Base-by-base conservation (phyloP, 306 rosid species). In the Senna siamea region DNA sequence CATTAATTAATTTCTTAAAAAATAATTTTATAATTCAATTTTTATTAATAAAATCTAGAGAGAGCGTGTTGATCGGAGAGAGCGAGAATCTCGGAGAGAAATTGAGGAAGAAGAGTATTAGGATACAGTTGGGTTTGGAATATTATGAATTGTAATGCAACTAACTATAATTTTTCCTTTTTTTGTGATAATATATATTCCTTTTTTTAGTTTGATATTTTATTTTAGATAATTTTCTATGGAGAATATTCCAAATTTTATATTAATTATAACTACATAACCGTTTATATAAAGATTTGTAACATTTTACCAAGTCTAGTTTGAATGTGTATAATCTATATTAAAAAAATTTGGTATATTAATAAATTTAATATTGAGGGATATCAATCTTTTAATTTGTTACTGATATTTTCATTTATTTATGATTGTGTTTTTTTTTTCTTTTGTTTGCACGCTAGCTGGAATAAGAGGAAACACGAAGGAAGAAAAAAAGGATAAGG, bases 111-210 rank as follows among this genome's bases (percentile, higher is more conserved):
- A 34, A 66, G 57, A 72, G 76, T 46, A 37, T 37, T 37, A 73
- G 57, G 72, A 83, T 83, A 80, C 89, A 84, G 96, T 90, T 87
- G 90, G 89, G 74, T 72, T 79, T 73, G 75, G 89, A 83, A 88
- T 83, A 80, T 83, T 74, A 63, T 83, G 87, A 78, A 86, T 78
- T 83, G 84, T 72, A 80, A 74, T 62, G 50, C 80, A 78, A 75
- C 80, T 51, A 67, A 74, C 82, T 14, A 22, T 11, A 6, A 17
- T 57, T 76, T 23, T 56, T 58, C 51, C 4, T 1, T 17, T 30
- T 7, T 41, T 20, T 12, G 44, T 7, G 66, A 34, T 22, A 18
- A 17, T 23, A n/a, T 59, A 2, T 9, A 9, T 69, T 32, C 3
- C 5, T 19, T 3, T 53, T 50, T 14, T 2, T 61, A 2, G 0